Base-by-base conservation (phyloP, 148 eudicot species). In the Polygonum maritimum region DNA sequence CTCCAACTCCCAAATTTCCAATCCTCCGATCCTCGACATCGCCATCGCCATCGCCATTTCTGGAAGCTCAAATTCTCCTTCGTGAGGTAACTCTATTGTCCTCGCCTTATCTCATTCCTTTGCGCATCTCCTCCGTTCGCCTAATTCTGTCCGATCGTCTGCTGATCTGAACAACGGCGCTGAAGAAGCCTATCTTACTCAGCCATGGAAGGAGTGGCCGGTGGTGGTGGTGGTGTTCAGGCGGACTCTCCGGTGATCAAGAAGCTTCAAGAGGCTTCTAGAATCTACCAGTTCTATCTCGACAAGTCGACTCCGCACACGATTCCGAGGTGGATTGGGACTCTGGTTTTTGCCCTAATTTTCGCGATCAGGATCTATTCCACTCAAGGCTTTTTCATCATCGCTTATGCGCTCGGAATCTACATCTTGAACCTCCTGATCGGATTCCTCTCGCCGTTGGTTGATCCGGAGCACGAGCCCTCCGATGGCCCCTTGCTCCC, bases 261-360 rank as follows among this genome's bases (percentile, higher is more conserved):
- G 79, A 84, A 84, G 74, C 71, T 84, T 39, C 89, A 81, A 14
- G 84, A 89, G 51, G 83, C 76, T 7, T 79, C 80, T 77, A 88
- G 85, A 76, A 83, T 86, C 76, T 89, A 83, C 60, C 97, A 89
- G 80, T 85, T 76, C 77, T 91, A 88, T 76, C 80, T 91, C 70
- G 97, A 91, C 73, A 91, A 88, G 75, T 84, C 89, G 19, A 91
- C 91, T 52, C 97, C 97, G 45, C 93, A 89, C 79, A 83, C 90
- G 12, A 81, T 77, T 71, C 89, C 89, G n/a, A 89, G 97, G 73
- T 91, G 97, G 97, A 82, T 83, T 71, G 93, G 89, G 75, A 88
- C 91, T 38, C 69, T 80, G 44, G 77, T 80, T 80, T 51, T 91
- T 58, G 86, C 82, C 0, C 58, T 74, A 81, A 74, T 91, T 48